Base-by-base conservation (phyloP, 2,329 filamentous ascomycete species). In the Venturia aucupariae region DNA sequence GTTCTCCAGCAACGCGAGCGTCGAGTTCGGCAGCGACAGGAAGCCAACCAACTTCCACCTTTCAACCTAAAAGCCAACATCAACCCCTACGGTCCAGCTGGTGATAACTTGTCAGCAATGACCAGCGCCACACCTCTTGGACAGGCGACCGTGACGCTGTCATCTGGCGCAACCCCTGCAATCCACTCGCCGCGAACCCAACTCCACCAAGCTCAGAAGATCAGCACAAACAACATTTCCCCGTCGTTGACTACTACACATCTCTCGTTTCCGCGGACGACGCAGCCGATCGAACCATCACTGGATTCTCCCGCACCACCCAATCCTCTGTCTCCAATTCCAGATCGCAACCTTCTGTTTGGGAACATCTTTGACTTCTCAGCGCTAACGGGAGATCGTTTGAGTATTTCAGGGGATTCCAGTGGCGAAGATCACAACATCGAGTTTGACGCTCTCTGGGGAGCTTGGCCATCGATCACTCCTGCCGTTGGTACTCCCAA, bases 111-210 rank as follows among this genome's bases (percentile, higher is more conserved):
- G n/a, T 62, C 61, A 22, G 24, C 46, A 27, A 17, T 54, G 6
- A 39, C 41, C n/a, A n/a, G 15, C 24, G 17, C 61, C n/a, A 24
- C 32, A 97, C 89, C 22, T 94, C 93, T 71, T 97, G 97, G 69
- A 92, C 91, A 74, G 97, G 96, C 90, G 97, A 97, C 70, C 95
- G 90, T 46, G 24, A 51, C n/a, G 27, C 35, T 62, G 32, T 42
- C 61, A n/a, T 51, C 39, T 19, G 41, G 38, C 39, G 17, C 44
- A 19, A 10, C 46, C 54, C 24, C 11, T 19, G n/a, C 39, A 27
- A 48, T 30, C 15, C 27, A 54, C 24, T 51, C 46, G 15, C 24
- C 32, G 7, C 61, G 24, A 19, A 42, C 59, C 30, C 27, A n/a
- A 2, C 27, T 42, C 15, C 59, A 24, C 38, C 42, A 42, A 6